Conservation (phyloP, 306 rosid genomes). For the Nissolia schottii region DNA sequence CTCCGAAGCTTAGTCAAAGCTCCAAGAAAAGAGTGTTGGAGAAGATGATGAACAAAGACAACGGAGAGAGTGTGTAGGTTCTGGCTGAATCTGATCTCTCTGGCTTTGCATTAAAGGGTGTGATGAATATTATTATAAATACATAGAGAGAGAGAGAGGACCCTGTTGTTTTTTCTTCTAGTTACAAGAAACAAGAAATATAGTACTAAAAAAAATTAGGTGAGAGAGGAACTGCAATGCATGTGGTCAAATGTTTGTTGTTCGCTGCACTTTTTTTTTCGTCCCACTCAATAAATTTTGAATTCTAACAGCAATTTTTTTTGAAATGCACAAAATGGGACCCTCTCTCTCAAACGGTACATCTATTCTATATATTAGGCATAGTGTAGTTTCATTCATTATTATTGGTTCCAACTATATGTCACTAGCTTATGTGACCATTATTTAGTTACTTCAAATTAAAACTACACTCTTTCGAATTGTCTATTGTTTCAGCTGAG, state of each 20-base stretch:
- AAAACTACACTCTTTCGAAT: background rate
- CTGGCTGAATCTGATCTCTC: slow-evolving; percentile 1
- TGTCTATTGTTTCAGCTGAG: too few relatives aligned
- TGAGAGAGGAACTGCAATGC: slow-evolving; percentile 26
- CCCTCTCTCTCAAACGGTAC: slow-evolving; percentile 62
- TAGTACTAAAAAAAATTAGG: background rate
- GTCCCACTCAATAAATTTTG: slow-evolving; percentile 59
- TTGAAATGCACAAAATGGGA: slow-evolving; percentile 50
- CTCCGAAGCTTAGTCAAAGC: slow-evolving; percentile 19
- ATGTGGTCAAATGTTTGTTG: slow-evolving; percentile 36
- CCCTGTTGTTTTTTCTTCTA: slow-evolving; percentile 15
- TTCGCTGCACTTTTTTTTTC: slow-evolving; percentile 41
- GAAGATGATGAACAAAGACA: slow-evolving; percentile 9
- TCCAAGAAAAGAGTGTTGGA: background rate
- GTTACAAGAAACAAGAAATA: slow-evolving; percentile 37
- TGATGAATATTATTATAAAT: slow-evolving; percentile 7
- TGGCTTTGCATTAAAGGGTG: slow-evolving; percentile 27
- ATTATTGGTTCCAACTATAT: slow-evolving; percentile 39
- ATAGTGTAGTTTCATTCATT: background rate
- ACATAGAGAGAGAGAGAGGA: background rate
- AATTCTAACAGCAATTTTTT: slow-evolving; percentile 44
- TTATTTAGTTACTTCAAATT: background rate
- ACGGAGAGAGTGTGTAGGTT: too few relatives aligned
- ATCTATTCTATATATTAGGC: slow-evolving; percentile 16
- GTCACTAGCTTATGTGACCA: background rate